Percentiles rank a stretch among this genome's conserved stretches.
phyloP scores from a whole-genome alignment of 2,329 filamentous ascomycete genomes.

The Apiospora marii region DNA sequence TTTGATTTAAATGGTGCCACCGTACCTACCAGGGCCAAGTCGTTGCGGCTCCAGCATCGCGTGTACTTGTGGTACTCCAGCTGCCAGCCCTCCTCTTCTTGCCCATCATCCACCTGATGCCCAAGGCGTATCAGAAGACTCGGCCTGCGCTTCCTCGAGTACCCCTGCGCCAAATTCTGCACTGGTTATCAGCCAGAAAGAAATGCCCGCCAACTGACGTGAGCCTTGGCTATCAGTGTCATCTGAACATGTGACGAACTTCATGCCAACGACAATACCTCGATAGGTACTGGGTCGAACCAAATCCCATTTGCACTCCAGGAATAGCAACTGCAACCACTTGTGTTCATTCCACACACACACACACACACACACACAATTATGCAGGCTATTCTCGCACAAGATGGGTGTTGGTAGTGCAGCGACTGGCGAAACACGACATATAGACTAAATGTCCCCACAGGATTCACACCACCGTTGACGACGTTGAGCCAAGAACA shows the following conservation, averaged over 20 bases:
- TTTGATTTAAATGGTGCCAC: slow-evolving; percentile 18
- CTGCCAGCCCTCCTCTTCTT: not conserved
- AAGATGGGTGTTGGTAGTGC: not conserved
- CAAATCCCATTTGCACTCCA: not conserved
- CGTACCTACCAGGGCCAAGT: not conserved
- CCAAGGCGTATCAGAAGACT: slow-evolving; percentile 21
- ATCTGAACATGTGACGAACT: slow-evolving; percentile 17
- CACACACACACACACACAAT: not conserved
- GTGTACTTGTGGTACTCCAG: not conserved
- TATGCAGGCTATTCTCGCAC: not conserved
- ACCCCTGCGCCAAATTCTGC: not conserved
- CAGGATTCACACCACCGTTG: not conserved
- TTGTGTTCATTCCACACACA: not conserved
- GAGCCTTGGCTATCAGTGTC: not conserved
- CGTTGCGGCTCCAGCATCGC: not conserved
- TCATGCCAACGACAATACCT: not conserved
- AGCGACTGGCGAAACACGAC: slow-evolving; percentile 7
- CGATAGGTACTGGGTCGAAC: not conserved
- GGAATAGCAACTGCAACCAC: slow-evolving; percentile 16
- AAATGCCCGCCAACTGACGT: not conserved
- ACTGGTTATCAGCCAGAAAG: not conserved
- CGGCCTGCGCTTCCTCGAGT: not conserved
- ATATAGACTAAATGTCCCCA: not conserved
- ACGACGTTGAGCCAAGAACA: not conserved
- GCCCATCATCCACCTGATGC: slow-evolving; percentile 18